Base-by-base conservation (phyloP, 768 basidiomycete genomes). In the Gautieria morchelliformis region DNA sequence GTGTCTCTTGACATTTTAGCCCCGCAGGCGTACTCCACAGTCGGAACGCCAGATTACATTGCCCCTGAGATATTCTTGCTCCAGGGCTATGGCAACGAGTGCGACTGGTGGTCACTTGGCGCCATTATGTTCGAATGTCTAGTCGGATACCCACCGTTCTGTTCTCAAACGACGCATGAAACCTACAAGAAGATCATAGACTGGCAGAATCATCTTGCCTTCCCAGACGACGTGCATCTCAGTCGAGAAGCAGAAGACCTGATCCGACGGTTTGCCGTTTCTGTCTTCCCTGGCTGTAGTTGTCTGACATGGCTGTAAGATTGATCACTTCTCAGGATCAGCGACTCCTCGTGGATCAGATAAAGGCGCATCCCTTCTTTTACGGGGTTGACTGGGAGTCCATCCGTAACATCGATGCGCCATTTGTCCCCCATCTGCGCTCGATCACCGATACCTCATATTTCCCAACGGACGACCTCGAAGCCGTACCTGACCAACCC, bases 41-140 rank as follows among this genome's bases (percentile, higher is more conserved):
- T 97, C 61, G 94, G 94, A 41, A 97, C 94, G 24, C 94, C 93
- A 4, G 95, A 97, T 70, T 81, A 96, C 70, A 96, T 97, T 64
- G 93, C 95, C 3, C 93, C 94, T 0, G 94, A 98, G 69, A 96
- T 97, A 65, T 98, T 98, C 77, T 70, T 87, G 59, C 92, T 94
- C 68, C 86, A 90, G 67, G 96, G 96, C n/a, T 98, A 98, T 68
- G 93, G 91, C 22, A 91, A 94, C 65, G 94, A 95, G 70, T 97
- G 94, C 66, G 96, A 99, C 70, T 98, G 94, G 93, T 99, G 96
- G 96, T 96, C 94, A 8, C 78, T 98, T 30, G 96, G 96, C 5
- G 91, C 93, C 17, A 97, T 98, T 75, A 94, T 92, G 88, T 99
- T 96, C 69, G 95, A 98, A 71, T 96, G 89, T 70, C 74, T 98